Conservation (phyloP, 2,329 filamentous ascomycete genomes). For the Diatrype stigma region DNA sequence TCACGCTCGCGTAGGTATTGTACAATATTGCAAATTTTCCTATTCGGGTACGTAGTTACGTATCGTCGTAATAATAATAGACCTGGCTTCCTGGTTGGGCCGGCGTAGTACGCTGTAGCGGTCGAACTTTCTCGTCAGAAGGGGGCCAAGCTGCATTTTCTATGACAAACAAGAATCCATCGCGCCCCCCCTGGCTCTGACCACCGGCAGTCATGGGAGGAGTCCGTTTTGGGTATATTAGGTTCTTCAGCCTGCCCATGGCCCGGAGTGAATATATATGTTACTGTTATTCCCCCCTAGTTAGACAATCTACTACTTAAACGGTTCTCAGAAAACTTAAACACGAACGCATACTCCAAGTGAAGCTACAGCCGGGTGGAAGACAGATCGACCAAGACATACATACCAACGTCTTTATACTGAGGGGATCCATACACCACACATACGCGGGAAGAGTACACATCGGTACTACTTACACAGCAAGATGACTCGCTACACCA, state of each 20-base stretch:
- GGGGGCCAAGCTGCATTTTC: neutral
- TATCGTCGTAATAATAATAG: neutral
- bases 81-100: neutral
- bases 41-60: neutral
- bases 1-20: neutral
- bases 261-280: neutral
- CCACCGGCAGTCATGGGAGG: neutral
- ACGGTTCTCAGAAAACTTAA: too few species aligned
- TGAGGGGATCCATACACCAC: conserved; percentile 11
- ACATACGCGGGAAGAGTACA: conserved; percentile 4
- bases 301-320: too few species aligned
- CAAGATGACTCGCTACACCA: conserved; percentile 38
- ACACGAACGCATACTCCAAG: too few species aligned
- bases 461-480: conserved; percentile 14
- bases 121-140: neutral
- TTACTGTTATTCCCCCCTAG: neutral
- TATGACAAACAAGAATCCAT: conserved; percentile 1
- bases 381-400: too few species aligned
- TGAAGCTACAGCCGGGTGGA: too few species aligned
- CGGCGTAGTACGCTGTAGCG: neutral
- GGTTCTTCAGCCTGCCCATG: neutral
- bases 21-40: neutral
- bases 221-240: neutral
- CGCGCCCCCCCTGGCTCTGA: neutral
- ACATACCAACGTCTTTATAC: too few species aligned